Evolutionary conservation across 2,329 filamentous ascomycete species (phyloP), one percentile per base, ranked within the genome.

Genomic region (Colletotrichum chrysophilum): DNA sequence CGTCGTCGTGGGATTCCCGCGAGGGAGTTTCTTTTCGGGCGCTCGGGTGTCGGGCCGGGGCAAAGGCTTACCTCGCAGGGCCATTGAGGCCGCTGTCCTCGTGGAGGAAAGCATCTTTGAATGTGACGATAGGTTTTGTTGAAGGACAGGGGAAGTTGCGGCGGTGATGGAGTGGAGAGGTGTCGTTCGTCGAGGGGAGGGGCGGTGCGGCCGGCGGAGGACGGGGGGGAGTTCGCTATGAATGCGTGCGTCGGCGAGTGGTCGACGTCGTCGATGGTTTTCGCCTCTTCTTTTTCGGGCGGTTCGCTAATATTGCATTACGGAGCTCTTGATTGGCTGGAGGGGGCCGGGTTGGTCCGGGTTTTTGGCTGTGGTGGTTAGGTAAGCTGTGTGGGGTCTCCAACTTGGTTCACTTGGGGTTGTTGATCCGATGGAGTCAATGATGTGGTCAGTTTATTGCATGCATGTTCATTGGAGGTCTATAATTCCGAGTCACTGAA

Each of bases 51-150:
- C 43, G 43, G 43, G 60, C 71, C 58, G 66, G 34, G 52, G 21
- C 18, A 36, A 24, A 55, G 30, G 36, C 87, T 80, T 80, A 90
- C 88, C 87, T 87, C 88, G 87, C 79, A 90, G 84, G 80, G 88
- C 87, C 85, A 89, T 86, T 80, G 88, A 85, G 84, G 87, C 87
- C 81, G 87, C 87, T 79, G 87, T 87, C 84, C 89, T 88, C 82
- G 87, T 83, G 75, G 87, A 87, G 74, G 85, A 84, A 78, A 89
- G 83, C 88, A 90, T 90, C 78, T 80, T 74, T 36, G 62, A 21
- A 30, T 73, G 28, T 32, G 69, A 38, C 24, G 38, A 65, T 38
- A 14, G 18, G 21, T 26, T 55, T 60, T 34, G 62, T 24, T 48
- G 64, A 48, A 55, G 62, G 70, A 65, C 26, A 24, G n/a, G 26